Conservation (phyloP, 495 filamentous ascomycete species). For the Penicillium simplicissimum region DNA sequence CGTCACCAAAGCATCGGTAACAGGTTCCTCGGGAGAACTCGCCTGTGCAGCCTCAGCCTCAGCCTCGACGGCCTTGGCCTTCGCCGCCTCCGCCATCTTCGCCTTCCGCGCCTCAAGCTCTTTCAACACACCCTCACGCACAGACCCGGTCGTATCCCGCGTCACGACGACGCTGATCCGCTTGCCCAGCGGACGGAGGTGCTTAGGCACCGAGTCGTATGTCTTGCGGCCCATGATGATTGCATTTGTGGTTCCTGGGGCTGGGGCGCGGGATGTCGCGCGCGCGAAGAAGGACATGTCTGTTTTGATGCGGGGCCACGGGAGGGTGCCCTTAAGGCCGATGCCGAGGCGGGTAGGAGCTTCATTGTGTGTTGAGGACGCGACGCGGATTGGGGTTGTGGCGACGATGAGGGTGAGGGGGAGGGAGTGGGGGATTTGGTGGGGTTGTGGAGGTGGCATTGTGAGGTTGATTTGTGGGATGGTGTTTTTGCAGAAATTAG, state of each 20-base stretch:
- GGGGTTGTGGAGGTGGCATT: slow-evolving; percentile 29
- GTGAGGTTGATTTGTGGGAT: slow-evolving; percentile 4
- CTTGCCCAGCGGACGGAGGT: slow-evolving; percentile 75
- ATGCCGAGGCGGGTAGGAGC: slow-evolving; percentile 71
- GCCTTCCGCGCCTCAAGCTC: slow-evolving; percentile 27
- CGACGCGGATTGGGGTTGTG: slow-evolving; percentile 39
- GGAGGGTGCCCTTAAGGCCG: slow-evolving; percentile 74
- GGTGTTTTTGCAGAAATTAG: too few relatives aligned
- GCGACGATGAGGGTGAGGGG: slow-evolving; percentile 47
- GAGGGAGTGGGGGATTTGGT: slow-evolving; percentile 19
- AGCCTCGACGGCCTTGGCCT: slow-evolving; percentile 14
- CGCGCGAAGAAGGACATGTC: slow-evolving; percentile 96
- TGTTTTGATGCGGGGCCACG: slow-evolving; percentile 82
- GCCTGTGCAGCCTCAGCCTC: neutral
- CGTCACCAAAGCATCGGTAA: slow-evolving; percentile 40
- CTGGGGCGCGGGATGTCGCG: slow-evolving; percentile 68
- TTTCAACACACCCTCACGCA: slow-evolving; percentile 25
- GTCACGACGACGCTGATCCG: slow-evolving; percentile 79
- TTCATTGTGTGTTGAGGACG: slow-evolving; percentile 28
- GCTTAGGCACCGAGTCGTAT: slow-evolving; percentile 79
- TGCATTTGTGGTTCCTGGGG: slow-evolving; percentile 57
- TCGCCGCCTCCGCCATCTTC: slow-evolving; percentile 23
- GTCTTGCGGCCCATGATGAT: slow-evolving; percentile 98
- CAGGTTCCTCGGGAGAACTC: slow-evolving; percentile 14
- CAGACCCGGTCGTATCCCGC: slow-evolving; percentile 39